Evolutionary conservation across 2,329 filamentous ascomycete species (phyloP).

Genomic region (Ascochyta pisi): DNA sequence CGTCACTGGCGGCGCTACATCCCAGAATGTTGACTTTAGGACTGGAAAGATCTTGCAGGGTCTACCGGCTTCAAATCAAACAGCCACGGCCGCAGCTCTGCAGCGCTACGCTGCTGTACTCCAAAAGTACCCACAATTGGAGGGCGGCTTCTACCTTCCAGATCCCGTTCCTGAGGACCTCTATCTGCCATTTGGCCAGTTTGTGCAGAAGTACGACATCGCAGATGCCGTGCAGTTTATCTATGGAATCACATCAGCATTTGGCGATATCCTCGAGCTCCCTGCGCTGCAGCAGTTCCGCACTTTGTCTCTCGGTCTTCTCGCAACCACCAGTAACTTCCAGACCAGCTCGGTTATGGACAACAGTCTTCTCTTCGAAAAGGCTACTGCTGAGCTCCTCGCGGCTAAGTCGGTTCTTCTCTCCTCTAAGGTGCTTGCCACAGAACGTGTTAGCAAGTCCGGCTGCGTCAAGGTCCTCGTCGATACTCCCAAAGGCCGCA

Average conservation of each 20-base stretch:
- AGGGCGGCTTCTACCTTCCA: slow-evolving; percentile 54
- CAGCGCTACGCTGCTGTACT: slow-evolving; percentile 36
- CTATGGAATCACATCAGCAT: neutral
- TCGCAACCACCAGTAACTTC: slow-evolving; percentile 7
- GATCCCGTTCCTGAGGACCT: slow-evolving; percentile 56
- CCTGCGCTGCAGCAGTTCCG: slow-evolving; percentile 47
- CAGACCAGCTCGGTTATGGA: slow-evolving; percentile 25
- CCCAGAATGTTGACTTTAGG: slow-evolving; percentile 39
- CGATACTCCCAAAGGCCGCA: slow-evolving; percentile 23
- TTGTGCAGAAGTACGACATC: slow-evolving; percentile 58
- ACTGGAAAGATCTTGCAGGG: slow-evolving; percentile 26
- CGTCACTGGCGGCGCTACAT: neutral
- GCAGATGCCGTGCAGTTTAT: slow-evolving; percentile 52
- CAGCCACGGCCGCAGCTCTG: slow-evolving; percentile 18
- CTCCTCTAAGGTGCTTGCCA: slow-evolving; percentile 36
- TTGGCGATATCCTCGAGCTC: slow-evolving; percentile 50
- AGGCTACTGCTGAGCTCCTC: slow-evolving; percentile 17
- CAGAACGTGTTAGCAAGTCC: slow-evolving; percentile 20
- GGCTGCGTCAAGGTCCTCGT: slow-evolving; percentile 18
- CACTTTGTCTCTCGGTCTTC: slow-evolving; percentile 5
- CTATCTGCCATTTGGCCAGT: slow-evolving; percentile 58
- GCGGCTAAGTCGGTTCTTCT: slow-evolving; percentile 16
- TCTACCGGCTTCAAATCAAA: slow-evolving; percentile 2
- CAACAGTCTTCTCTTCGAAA: slow-evolving; percentile 32
- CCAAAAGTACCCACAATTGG: slow-evolving; percentile 21